Percentiles rank a stretch among this genome's conserved stretches.
Evolutionary conservation across 1,139 yeast species (phyloP).

Genomic region (Suhomyces guaymorum): DNA sequence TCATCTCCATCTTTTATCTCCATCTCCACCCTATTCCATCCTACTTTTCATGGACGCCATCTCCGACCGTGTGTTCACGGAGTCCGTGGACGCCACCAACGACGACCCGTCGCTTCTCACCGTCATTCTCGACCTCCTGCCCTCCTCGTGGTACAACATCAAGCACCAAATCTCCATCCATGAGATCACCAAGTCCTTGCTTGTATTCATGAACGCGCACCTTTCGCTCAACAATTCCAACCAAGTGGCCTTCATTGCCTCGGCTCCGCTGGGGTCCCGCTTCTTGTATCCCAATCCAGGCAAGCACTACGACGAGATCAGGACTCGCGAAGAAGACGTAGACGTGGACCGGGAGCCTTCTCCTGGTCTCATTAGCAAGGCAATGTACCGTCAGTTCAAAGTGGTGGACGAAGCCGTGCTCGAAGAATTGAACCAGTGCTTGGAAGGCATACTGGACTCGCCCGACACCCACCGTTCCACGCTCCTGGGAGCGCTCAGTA

Average conservation of each 20-base stretch:
- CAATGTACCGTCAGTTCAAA: constrained; percentile 85
- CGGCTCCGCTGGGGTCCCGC: constrained; percentile 69
- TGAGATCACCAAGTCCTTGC: constrained; percentile 58
- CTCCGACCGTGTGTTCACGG: constrained; percentile 64
- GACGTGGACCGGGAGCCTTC: constrained; percentile 15
- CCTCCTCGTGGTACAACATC: constrained; percentile 70
- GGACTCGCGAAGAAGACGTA: constrained; percentile 7
- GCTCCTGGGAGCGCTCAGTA: constrained; percentile 75
- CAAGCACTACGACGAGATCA: constrained; percentile 25
- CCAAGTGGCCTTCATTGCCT: constrained; percentile 79
- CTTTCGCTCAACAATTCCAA: constrained; percentile 82
- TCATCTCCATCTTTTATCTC: too few relatives aligned
- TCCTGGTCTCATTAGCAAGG: constrained; percentile 28
- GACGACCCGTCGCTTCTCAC: constrained; percentile 84
- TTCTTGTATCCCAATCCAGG: constrained; percentile 66
- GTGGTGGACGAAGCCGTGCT: constrained; percentile 77
- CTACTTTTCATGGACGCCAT: constrained; percentile 63
- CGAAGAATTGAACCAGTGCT: constrained; percentile 54
- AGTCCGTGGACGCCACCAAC: constrained; percentile 34
- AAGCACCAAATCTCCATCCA: constrained; percentile 47
- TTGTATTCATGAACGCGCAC: constrained; percentile 83
- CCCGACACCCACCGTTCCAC: constrained; percentile 37
- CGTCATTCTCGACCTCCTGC: constrained; percentile 76
- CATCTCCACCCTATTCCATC: not conserved
- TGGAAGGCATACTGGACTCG: constrained; percentile 32